These are phyloP conservation scores for Petunia secreta DNA, from an alignment of 257 asterid species.

Conservation along the genomic window DNA sequence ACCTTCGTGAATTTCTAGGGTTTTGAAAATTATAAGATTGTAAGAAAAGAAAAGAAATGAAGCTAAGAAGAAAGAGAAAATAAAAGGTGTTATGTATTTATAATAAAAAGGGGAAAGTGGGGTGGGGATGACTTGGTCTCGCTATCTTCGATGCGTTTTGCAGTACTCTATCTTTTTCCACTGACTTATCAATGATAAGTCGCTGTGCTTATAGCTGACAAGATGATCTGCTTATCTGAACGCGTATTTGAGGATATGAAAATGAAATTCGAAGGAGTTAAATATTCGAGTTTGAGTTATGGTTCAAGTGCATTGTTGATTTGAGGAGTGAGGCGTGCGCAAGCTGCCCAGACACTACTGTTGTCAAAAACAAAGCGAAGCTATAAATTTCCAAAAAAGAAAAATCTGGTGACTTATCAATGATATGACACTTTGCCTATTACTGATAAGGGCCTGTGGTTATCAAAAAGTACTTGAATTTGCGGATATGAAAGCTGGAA, in stretches of 20 bases:
- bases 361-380: too few relatives aligned
- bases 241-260: neutral
- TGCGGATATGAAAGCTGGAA: conserved; percentile 81
- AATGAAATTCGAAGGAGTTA: too few relatives aligned
- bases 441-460: too few relatives aligned
- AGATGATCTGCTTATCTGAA: fast-evolving
- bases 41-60: neutral
- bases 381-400: too few relatives aligned
- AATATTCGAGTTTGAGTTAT: too few relatives aligned
- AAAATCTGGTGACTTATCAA: too few relatives aligned
- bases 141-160: conserved; percentile 74
- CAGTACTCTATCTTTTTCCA: conserved; percentile 53
- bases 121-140: conserved; percentile 85
- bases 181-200: conserved; percentile 64
- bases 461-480: conserved; percentile 24
- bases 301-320: too few relatives aligned
- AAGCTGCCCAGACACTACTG: too few relatives aligned
- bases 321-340: too few relatives aligned
- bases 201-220: conserved; percentile 7
- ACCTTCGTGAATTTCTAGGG: too few relatives aligned
- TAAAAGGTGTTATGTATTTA: neutral
- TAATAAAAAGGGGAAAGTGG: conserved; percentile 35
- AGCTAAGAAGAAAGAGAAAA: conserved; percentile 23
- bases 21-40: conserved; percentile 33
- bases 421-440: too few relatives aligned